Evolutionary conservation across 2,329 filamentous ascomycete genomes (phyloP).

Genomic region (Neofusicoccum cordaticola): DNA sequence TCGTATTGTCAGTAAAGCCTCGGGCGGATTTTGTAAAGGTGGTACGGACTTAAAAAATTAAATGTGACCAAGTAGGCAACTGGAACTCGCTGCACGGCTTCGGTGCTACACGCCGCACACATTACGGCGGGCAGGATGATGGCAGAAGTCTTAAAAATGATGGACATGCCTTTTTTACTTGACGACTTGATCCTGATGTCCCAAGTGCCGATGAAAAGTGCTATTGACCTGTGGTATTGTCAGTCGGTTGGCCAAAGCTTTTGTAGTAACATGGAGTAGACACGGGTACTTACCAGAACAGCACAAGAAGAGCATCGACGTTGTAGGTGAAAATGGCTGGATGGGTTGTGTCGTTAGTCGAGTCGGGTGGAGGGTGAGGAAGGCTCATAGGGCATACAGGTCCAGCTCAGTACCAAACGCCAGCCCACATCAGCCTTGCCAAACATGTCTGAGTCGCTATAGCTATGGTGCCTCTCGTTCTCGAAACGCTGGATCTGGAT

Average conservation of each 20-base stretch:
- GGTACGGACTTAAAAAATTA: conserved; percentile 3
- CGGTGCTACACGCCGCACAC: background rate
- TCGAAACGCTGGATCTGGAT: conserved; percentile 9
- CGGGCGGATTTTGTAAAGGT: too few species aligned
- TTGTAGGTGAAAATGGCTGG: conserved; percentile 12
- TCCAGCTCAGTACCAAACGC: conserved; percentile 12
- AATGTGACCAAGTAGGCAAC: conserved; percentile 7
- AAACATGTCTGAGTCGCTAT: background rate
- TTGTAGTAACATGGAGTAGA: background rate
- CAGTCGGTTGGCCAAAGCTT: background rate
- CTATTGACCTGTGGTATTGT: background rate
- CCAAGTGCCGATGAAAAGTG: conserved; percentile 15
- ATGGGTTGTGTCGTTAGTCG: background rate
- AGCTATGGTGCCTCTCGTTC: background rate
- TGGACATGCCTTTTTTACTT: conserved; percentile 8
- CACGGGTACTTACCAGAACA: conserved; percentile 3
- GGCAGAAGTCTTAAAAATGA: conserved; percentile 1
- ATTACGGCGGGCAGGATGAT: conserved; percentile 3
- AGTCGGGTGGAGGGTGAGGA: background rate
- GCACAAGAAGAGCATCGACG: conserved; percentile 13
- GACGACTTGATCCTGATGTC: conserved; percentile 1
- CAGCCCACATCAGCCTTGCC: conserved; percentile 9
- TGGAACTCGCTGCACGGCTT: background rate
- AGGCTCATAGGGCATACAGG: background rate
- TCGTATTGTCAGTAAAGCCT: background rate